These are phyloP conservation scores for Fusarium solani-melongenae DNA, from an alignment of 2,329 filamentous ascomycete genomes.

Conservation along the genomic window DNA sequence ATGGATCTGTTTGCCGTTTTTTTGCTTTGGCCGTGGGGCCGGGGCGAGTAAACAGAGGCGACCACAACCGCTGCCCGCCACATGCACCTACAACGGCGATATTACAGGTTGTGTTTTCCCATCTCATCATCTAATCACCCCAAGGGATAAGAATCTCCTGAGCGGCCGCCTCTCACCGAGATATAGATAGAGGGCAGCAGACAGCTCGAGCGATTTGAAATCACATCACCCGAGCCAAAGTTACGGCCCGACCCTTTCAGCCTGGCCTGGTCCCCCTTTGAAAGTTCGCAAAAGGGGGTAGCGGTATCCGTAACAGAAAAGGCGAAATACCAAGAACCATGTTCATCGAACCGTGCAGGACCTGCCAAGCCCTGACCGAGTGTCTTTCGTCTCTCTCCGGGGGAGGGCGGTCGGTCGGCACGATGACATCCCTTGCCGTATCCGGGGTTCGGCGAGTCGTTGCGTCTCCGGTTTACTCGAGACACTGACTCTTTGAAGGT, in stretches of 20 bases:
- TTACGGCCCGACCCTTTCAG: conserved; percentile 32
- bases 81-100: conserved; percentile 2
- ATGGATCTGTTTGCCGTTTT: conserved; percentile 11
- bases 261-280: background rate
- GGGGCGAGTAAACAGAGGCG: background rate
- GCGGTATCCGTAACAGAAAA: background rate
- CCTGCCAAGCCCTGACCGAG: background rate
- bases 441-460: conserved; percentile 3
- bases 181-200: background rate
- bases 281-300: conserved; percentile 11
- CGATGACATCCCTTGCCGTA: conserved; percentile 16
- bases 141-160: conserved; percentile 10
- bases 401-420: background rate
- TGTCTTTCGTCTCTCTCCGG: background rate
- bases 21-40: background rate
- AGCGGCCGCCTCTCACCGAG: background rate
- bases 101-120: background rate
- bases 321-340: conserved; percentile 16
- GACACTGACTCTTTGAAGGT: conserved; percentile 1
- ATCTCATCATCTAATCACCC: background rate
- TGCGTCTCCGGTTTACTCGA: conserved; percentile 6
- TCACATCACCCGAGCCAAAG: conserved; percentile 18
- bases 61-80: background rate
- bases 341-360: conserved; percentile 9
- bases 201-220: background rate